Percentiles rank a stretch among this genome's conserved stretches.
These are phyloP conservation scores for Adiantum capillusveneris DNA, from an alignment of 75 land plant species.

Conservation along the genomic window DNA sequence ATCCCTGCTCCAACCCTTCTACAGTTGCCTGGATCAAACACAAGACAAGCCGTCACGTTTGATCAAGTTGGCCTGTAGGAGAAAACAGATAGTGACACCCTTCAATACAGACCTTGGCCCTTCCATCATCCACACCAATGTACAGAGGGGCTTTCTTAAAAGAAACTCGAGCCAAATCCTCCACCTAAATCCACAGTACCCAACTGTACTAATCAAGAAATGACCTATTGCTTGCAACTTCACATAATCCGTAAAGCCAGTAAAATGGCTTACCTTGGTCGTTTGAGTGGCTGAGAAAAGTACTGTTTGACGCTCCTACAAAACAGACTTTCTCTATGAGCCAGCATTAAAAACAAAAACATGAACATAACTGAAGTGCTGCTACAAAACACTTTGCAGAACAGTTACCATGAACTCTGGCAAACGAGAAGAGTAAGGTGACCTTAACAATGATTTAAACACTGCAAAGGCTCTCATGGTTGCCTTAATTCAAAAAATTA, in stretches of 20 bases:
- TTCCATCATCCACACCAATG: slow-evolving; percentile 92
- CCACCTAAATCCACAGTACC: slow-evolving; percentile 44
- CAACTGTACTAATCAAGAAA: too few species aligned
- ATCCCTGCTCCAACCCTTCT: slow-evolving; percentile 92
- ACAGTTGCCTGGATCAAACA: slow-evolving; percentile 53
- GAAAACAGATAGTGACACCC: background rate
- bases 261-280: slow-evolving; percentile 46
- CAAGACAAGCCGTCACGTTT: background rate
- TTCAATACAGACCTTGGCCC: slow-evolving; percentile 44
- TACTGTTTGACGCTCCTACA: slow-evolving; percentile 74
- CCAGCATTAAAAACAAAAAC: background rate
- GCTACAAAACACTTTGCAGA: too few species aligned
- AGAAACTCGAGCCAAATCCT: slow-evolving; percentile 87
- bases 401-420: too few species aligned
- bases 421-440: too few species aligned
- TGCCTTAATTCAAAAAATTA: too few species aligned
- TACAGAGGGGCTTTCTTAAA: slow-evolving; percentile 68
- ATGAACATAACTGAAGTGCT: background rate
- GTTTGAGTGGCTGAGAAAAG: slow-evolving; percentile 98
- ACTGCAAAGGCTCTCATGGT: too few species aligned
- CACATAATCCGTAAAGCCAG: background rate
- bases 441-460: too few species aligned
- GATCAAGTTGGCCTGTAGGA: background rate
- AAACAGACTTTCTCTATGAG: too few species aligned
- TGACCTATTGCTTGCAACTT: too few species aligned